Conservation (phyloP, 116 monocot genomes). For the Iris pallida region DNA sequence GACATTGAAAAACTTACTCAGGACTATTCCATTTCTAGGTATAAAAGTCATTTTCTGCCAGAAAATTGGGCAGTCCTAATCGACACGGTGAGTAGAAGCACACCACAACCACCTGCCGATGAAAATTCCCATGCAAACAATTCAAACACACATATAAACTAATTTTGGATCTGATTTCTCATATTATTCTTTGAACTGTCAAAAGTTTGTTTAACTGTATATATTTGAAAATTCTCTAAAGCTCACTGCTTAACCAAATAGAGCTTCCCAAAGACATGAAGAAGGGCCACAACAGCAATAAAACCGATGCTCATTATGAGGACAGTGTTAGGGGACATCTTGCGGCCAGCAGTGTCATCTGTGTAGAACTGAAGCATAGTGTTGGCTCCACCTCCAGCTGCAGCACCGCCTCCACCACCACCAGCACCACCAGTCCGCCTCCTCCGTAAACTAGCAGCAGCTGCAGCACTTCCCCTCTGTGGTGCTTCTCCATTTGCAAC, state of each 20-base stretch:
- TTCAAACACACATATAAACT: too few relatives aligned
- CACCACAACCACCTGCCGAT: too few relatives aligned
- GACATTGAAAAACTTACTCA: too few relatives aligned
- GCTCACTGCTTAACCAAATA: conserved; percentile 12
- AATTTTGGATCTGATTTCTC: too few relatives aligned
- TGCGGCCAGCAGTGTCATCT: conserved; percentile 48
- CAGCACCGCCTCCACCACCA: conserved; percentile 9
- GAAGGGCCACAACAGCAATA: conserved; percentile 45
- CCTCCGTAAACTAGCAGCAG: conserved; percentile 31
- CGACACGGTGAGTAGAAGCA: too few relatives aligned
- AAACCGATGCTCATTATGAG: conserved; percentile 65
- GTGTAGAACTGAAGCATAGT: conserved; percentile 76
- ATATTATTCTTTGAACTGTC: too few relatives aligned
- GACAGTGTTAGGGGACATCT: conserved; percentile 54
- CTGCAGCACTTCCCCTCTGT: conserved; percentile 42
- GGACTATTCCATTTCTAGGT: too few relatives aligned
- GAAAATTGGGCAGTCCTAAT: too few relatives aligned
- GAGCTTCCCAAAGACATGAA: conserved; percentile 64
- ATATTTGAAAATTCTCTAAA: too few relatives aligned
- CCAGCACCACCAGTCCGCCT: conserved; percentile 12
- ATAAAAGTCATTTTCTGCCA: too few relatives aligned
- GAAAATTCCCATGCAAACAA: too few relatives aligned
- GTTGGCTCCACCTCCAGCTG: conserved; percentile 29
- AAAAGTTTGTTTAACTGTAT: too few relatives aligned
- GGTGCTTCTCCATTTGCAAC: conserved; percentile 19